Evolutionary conservation across 176 grass and related monocot genomes (phyloP).

Genomic region (Carex cristatella): DNA sequence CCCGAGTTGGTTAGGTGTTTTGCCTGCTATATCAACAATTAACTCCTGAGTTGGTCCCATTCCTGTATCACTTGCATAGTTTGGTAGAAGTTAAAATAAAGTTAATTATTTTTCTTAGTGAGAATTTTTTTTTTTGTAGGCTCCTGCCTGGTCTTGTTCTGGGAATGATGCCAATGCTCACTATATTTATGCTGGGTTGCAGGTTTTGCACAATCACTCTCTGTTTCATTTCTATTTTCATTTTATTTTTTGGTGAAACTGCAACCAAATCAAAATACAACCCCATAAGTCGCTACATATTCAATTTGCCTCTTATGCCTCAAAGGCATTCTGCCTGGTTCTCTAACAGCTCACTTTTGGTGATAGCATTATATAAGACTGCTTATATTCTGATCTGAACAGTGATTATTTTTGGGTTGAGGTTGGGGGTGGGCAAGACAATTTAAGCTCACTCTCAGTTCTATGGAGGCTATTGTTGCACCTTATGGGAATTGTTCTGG

Average conservation of each 20-base stretch:
- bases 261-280: neutral
- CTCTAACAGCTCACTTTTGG: neutral
- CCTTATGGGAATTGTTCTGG: neutral
- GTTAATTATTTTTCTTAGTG: neutral
- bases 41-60: neutral
- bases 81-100: neutral
- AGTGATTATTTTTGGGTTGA: neutral
- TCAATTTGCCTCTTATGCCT: neutral
- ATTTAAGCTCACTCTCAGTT: neutral
- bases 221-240: constrained; percentile 3
- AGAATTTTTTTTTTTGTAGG: constrained; percentile 26
- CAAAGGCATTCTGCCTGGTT: neutral
- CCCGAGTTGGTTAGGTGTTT: neutral
- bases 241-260: neutral
- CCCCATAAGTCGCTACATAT: neutral
- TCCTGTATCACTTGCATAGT: neutral
- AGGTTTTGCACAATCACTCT: constrained; percentile 41
- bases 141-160: constrained; percentile 85
- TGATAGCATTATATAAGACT: neutral
- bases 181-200: constrained; percentile 74
- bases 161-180: constrained; percentile 39
- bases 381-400: neutral
- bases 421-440: neutral
- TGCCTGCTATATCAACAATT: no score
- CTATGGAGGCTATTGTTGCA: neutral